phyloP scores from a whole-genome alignment of 495 filamentous ascomycete species.

The Penicillium riverlandense region DNA sequence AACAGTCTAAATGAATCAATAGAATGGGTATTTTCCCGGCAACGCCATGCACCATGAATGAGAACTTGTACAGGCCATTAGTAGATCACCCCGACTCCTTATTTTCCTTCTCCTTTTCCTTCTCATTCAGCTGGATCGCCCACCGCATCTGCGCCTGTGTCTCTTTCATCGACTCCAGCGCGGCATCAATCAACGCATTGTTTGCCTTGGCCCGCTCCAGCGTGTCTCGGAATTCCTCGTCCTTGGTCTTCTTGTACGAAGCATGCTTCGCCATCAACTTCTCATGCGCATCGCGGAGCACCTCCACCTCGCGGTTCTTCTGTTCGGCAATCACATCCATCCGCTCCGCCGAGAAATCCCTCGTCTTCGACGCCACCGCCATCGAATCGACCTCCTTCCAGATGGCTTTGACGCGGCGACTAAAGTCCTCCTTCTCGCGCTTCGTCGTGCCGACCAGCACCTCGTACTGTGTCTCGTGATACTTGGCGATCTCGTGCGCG shows the following conservation, averaged over 20 bases:
- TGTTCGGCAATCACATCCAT: slow-evolving; percentile 62
- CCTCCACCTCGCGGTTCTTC: slow-evolving; percentile 58
- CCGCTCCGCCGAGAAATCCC: slow-evolving; percentile 50
- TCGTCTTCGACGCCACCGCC: slow-evolving; percentile 30
- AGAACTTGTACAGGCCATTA: too few species aligned
- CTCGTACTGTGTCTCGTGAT: slow-evolving; percentile 57
- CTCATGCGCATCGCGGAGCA: slow-evolving; percentile 52
- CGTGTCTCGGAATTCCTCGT: slow-evolving; percentile 49
- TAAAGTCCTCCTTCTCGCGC: slow-evolving; percentile 46
- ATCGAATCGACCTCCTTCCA: slow-evolving; percentile 25
- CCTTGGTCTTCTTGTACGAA: slow-evolving; percentile 56
- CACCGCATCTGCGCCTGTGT: slow-evolving; percentile 62
- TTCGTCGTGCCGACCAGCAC: slow-evolving; percentile 55
- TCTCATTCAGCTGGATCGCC: slow-evolving; percentile 52
- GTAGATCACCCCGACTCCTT: too few species aligned
- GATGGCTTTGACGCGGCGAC: slow-evolving; percentile 25
- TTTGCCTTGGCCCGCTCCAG: slow-evolving; percentile 46
- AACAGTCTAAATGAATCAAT: too few species aligned
- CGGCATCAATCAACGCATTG: slow-evolving; percentile 47
- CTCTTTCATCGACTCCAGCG: slow-evolving; percentile 52
- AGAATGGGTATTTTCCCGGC: too few species aligned
- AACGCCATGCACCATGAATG: too few species aligned
- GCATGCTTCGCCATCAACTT: slow-evolving; percentile 49
- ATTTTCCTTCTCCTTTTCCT: too few species aligned
- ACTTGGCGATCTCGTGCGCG: slow-evolving; percentile 47